These are phyloP conservation scores for Pichia sp. DNA, from an alignment of 1,139 yeast genomes.

Conservation along the genomic window DNA sequence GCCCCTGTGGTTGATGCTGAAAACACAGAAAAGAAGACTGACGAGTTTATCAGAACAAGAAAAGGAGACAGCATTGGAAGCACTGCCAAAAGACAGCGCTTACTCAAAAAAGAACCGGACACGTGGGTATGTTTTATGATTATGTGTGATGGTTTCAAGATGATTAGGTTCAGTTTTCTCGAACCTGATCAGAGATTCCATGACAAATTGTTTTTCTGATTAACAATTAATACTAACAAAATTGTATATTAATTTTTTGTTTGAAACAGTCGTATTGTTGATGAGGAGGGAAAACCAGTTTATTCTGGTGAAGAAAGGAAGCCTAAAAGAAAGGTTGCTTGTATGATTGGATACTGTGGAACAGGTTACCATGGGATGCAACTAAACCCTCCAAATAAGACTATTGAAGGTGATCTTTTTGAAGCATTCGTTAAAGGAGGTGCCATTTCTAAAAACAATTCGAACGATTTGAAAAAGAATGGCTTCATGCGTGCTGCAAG, in stretches of 20 bases:
- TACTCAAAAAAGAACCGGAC: conserved; percentile 35
- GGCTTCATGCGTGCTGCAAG: conserved; percentile 96
- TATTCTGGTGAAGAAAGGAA: conserved; percentile 50
- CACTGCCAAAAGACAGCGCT: conserved; percentile 36
- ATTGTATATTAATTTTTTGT: neutral
- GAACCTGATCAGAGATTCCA: neutral
- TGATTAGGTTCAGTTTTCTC: neutral
- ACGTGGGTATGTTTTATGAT: conserved; percentile 49
- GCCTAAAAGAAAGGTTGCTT: conserved; percentile 87
- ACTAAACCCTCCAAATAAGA: conserved; percentile 80
- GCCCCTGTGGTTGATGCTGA: conserved; percentile 12
- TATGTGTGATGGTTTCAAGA: neutral
- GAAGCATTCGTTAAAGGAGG: conserved; percentile 84
- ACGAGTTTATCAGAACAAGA: conserved; percentile 45
- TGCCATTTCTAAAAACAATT: conserved; percentile 83
- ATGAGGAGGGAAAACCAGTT: conserved; percentile 58
- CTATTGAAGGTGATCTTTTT: conserved; percentile 90
- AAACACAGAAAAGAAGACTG: conserved; percentile 9
- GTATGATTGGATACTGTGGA: conserved; percentile 94
- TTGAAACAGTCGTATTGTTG: conserved; percentile 39
- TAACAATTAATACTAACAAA: conserved; percentile 1
- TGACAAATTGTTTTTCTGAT: neutral
- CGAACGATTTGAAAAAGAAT: conserved; percentile 83
- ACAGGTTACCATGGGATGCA: conserved; percentile 99
- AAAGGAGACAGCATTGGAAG: conserved; percentile 38